Evolutionary conservation across 768 basidiomycete species (phyloP).

Genomic region (Leucocoprinus leucothites): DNA sequence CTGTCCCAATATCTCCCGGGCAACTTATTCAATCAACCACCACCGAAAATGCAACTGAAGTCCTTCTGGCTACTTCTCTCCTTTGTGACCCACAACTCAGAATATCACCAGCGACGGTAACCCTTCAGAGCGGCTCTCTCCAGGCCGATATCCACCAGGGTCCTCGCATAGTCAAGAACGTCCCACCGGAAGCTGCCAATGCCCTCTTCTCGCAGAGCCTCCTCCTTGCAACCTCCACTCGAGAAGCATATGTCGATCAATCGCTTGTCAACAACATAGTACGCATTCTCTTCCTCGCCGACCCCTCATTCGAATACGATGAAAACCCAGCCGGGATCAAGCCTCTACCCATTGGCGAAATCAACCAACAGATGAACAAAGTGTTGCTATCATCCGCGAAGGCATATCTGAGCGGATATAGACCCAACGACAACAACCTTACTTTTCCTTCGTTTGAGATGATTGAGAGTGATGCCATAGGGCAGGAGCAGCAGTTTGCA

Average conservation of each 20-base stretch:
- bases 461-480: not conserved
- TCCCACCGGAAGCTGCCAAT: not conserved
- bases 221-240: not conserved
- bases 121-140: not conserved
- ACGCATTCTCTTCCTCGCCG: not conserved
- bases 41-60: not conserved
- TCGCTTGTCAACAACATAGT: not conserved
- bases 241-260: not conserved
- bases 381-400: not conserved
- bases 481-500: not conserved
- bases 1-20: not conserved
- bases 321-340: not conserved
- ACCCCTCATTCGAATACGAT: not conserved
- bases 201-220: constrained; percentile 1
- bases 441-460: not conserved
- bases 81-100: not conserved
- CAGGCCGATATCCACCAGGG: not conserved
- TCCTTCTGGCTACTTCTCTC: not conserved
- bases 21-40: not conserved
- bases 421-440: not conserved
- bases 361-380: constrained; percentile 2
- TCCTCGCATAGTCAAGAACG: not conserved
- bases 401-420: constrained; percentile 1
- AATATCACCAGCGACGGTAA: not conserved
- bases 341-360: not conserved